Conservation (phyloP, 2,329 filamentous ascomycete genomes). For the Xylaria sp. region DNA sequence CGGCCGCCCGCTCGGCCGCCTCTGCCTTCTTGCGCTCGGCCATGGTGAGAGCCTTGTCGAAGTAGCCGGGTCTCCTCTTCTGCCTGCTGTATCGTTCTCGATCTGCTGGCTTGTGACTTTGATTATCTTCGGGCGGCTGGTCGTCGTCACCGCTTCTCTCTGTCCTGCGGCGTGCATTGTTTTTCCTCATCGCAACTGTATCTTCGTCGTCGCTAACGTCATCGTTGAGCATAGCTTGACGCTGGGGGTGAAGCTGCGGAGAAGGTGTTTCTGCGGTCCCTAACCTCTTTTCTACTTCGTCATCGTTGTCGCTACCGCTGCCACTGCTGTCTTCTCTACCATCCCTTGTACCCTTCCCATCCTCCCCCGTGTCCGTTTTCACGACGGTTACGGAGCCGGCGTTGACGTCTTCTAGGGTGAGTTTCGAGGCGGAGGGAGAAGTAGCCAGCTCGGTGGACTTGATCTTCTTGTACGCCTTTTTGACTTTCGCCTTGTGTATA, state of each 20-base stretch:
- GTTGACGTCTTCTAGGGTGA: slow-evolving; percentile 11
- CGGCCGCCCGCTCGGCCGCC: slow-evolving; percentile 50
- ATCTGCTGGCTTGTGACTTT: background rate
- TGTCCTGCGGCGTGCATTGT: background rate
- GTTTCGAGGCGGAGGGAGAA: slow-evolving; percentile 33
- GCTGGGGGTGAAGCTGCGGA: slow-evolving; percentile 54
- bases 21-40: slow-evolving; percentile 55
- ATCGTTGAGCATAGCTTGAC: slow-evolving; percentile 54
- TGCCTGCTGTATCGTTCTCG: slow-evolving; percentile 25
- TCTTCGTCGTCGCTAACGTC: slow-evolving; percentile 37
- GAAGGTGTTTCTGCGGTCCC: slow-evolving; percentile 32
- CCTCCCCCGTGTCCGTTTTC: slow-evolving; percentile 1
- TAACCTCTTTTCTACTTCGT: slow-evolving; percentile 39
- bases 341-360: background rate
- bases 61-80: slow-evolving; percentile 63
- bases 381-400: slow-evolving; percentile 35
- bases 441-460: slow-evolving; percentile 65
- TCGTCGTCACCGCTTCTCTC: background rate
- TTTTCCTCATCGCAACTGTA: background rate
- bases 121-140: background rate
- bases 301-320: slow-evolving; percentile 10
- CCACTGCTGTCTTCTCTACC: background rate
- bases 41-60: slow-evolving; percentile 69
- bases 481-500: slow-evolving; percentile 92
- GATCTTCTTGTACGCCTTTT: slow-evolving; percentile 90